Evolutionary conservation across 768 basidiomycete genomes (phyloP).

Genomic region (Russula lepida): DNA sequence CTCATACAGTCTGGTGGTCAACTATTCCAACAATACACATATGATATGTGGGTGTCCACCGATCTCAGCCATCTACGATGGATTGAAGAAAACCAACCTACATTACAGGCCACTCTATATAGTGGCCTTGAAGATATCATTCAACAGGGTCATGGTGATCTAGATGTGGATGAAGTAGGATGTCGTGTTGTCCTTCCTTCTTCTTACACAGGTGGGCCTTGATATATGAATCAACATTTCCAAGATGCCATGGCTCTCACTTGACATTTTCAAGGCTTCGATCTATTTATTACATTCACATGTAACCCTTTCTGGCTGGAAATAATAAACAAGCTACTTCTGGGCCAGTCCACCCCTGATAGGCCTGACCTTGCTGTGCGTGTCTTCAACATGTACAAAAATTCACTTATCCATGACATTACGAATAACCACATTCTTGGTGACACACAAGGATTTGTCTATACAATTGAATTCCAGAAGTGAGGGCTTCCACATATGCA

Average conservation of each 20-base stretch:
- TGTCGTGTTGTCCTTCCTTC: conserved; percentile 34
- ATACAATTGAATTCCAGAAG: conserved; percentile 36
- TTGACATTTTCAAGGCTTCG: conserved; percentile 29
- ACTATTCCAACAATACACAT: too few species aligned
- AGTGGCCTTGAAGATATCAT: not conserved
- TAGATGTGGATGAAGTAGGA: conserved; percentile 32
- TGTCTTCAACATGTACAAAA: conserved; percentile 39
- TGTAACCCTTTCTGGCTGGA: not conserved
- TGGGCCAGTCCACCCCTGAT: conserved; percentile 31
- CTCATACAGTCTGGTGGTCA: too few species aligned
- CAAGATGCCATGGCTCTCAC: conserved; percentile 43
- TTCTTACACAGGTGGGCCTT: conserved; percentile 33
- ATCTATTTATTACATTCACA: conserved; percentile 31
- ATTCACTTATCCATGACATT: too few species aligned
- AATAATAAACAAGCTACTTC: not conserved
- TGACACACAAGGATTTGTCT: conserved; percentile 24
- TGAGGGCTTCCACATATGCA: conserved; percentile 49
- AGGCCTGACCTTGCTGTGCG: conserved; percentile 40
- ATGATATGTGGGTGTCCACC: too few species aligned
- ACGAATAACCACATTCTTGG: conserved; percentile 28
- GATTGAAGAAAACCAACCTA: too few species aligned
- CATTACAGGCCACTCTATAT: not conserved
- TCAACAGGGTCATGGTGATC: not conserved
- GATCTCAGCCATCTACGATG: too few species aligned
- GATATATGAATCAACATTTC: conserved; percentile 36